A percentile compares a stretch with the other conserved stretches of the same genome.
phyloP scores from a whole-genome alignment of 495 filamentous ascomycete genomes.

The Glutinoglossum americanum region DNA sequence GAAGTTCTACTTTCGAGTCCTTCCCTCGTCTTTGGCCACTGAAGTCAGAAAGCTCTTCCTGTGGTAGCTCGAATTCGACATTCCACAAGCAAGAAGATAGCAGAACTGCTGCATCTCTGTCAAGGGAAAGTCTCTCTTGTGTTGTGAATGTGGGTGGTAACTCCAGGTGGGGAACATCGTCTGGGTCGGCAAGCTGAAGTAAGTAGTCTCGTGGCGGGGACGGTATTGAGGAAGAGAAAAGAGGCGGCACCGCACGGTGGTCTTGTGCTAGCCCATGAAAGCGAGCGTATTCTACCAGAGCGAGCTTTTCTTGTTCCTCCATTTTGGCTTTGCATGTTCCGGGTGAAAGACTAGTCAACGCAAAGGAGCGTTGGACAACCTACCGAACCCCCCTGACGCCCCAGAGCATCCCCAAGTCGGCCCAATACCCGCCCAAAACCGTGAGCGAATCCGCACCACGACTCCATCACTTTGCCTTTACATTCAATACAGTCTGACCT shows the following conservation, averaged over 20 bases:
- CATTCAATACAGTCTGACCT: too few relatives aligned
- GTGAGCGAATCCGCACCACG: too few relatives aligned
- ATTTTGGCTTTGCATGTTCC: background rate
- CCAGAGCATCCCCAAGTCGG: too few relatives aligned
- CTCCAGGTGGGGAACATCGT: conserved; percentile 12
- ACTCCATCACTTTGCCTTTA: too few relatives aligned
- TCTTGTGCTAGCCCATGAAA: conserved; percentile 19
- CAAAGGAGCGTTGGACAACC: background rate
- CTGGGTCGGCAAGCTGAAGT: conserved; percentile 7
- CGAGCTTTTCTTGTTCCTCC: background rate
- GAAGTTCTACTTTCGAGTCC: conserved; percentile 27
- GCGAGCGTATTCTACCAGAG: conserved; percentile 21
- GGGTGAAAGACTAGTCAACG: background rate
- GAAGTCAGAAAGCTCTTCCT: background rate
- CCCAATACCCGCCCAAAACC: too few relatives aligned
- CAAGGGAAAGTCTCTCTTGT: conserved; percentile 13
- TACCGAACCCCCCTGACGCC: background rate
- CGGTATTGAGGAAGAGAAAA: conserved; percentile 4
- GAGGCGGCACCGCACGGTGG: conserved; percentile 9
- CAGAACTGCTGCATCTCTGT: conserved; percentile 10
- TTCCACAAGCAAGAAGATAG: conserved; percentile 7
- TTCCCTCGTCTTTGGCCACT: background rate
- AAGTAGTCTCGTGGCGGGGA: background rate
- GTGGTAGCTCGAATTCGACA: conserved; percentile 3
- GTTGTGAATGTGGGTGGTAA: conserved; percentile 6